These are phyloP conservation scores for Nakazawaea laoshanensis DNA, from an alignment of 805 yeast species.

Conservation along the genomic window DNA sequence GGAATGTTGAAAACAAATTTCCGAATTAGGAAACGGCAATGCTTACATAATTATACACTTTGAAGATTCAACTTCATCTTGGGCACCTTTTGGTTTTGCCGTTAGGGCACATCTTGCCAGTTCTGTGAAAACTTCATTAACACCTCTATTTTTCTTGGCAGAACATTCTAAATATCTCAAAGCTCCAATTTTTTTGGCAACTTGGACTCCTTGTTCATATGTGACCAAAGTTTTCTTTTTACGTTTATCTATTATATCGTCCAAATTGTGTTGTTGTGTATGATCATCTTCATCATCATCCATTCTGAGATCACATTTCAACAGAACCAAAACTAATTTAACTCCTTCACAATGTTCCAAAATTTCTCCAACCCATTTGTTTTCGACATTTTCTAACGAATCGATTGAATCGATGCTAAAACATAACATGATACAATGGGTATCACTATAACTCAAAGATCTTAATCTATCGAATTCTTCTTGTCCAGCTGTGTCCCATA, in stretches of 20 bases:
- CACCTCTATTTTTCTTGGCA: slow-evolving; percentile 94
- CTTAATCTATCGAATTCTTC: slow-evolving; percentile 95
- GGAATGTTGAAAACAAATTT: too few relatives aligned
- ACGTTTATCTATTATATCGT: slow-evolving; percentile 16
- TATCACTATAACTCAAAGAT: slow-evolving; percentile 87
- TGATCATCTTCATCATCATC: slow-evolving; percentile 41
- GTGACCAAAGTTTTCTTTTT: slow-evolving; percentile 49
- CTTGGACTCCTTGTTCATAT: slow-evolving; percentile 88
- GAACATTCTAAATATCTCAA: slow-evolving; percentile 92
- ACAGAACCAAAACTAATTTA: slow-evolving; percentile 84
- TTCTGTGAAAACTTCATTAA: slow-evolving; percentile 98
- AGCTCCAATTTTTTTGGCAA: slow-evolving; percentile 92
- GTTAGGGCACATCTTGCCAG: slow-evolving; percentile 95
- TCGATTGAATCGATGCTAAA: slow-evolving; percentile 91
- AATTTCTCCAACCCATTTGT: slow-evolving; percentile 96
- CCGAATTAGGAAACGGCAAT: too few relatives aligned
- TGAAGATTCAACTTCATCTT: slow-evolving; percentile 34
- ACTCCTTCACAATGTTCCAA: slow-evolving; percentile 97
- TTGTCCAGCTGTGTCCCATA: slow-evolving; percentile 99
- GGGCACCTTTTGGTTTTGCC: slow-evolving; percentile 75
- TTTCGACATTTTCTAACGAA: slow-evolving; percentile 88
- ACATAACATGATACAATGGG: slow-evolving; percentile 95
- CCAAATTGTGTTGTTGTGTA: slow-evolving; percentile 24
- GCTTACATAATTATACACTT: slow-evolving; percentile 32
- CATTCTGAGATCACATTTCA: slow-evolving; percentile 86